These are phyloP conservation scores for Cyclotella distinguenda DNA, from an alignment of 108 stramenopile species.

Conservation along the genomic window DNA sequence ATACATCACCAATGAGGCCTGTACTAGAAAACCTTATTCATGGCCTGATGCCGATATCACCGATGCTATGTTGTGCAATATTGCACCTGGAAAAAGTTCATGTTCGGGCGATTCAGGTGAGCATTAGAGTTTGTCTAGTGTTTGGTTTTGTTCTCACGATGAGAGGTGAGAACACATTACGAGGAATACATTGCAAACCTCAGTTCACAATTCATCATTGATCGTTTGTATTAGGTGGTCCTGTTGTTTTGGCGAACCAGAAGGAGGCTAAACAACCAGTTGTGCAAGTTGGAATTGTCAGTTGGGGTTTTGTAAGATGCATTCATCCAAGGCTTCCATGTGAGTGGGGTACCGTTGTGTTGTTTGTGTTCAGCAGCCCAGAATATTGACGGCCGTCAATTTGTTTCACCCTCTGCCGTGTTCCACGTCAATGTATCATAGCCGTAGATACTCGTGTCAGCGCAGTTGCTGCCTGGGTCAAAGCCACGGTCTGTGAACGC, in stretches of 20 bases:
- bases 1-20: not conserved
- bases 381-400: no score
- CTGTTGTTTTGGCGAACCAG: not conserved
- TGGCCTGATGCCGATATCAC: not conserved
- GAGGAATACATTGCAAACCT: no score
- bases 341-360: no score
- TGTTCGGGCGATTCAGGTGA: not conserved
- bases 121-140: not conserved
- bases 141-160: not conserved
- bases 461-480: no score
- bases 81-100: not conserved
- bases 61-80: not conserved
- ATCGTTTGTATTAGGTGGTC: not conserved
- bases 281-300: conserved; percentile 1
- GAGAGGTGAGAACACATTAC: no score
- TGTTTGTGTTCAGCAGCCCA: no score
- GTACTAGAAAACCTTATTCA: not conserved
- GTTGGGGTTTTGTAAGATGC: not conserved
- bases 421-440: no score
- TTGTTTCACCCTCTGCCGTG: no score
- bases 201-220: no score
- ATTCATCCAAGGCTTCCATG: not conserved
- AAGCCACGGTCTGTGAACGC: no score
- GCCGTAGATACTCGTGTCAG: no score
- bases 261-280: not conserved